Conservation (phyloP, 1,284 basidiomycete species). For the Polyporus tsugae region DNA sequence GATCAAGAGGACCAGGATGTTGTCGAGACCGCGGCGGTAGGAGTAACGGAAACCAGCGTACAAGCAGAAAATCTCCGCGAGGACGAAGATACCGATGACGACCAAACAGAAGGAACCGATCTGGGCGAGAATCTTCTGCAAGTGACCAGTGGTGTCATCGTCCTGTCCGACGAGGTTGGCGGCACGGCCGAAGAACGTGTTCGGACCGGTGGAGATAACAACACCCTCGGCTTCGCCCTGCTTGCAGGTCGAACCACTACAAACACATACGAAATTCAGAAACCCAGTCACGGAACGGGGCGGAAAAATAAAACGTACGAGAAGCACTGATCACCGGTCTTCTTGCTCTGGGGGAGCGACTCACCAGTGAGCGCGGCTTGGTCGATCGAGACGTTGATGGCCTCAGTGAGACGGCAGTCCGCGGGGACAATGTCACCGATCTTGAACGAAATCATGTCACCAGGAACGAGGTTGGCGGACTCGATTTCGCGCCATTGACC, state of each 20-base stretch:
- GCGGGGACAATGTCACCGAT: constrained; percentile 97
- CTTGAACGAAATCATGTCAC: constrained; percentile 96
- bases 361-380: constrained; percentile 97
- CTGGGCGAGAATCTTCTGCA: constrained; percentile 97
- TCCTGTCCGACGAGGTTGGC: constrained; percentile 96
- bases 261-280: constrained; percentile 23
- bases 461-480: constrained; percentile 87
- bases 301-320: constrained; percentile 65
- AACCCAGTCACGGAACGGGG: constrained; percentile 6
- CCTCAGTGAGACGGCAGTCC: constrained; percentile 94
- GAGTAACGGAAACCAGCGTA: constrained; percentile 89
- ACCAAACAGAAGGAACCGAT: constrained; percentile 97
- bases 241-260: constrained; percentile 93
- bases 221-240: constrained; percentile 98
- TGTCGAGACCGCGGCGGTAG: constrained; percentile 95
- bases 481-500: constrained; percentile 91
- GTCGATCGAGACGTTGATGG: constrained; percentile 96
- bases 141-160: constrained; percentile 95
- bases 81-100: constrained; percentile 92
- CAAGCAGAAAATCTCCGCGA: constrained; percentile 89
- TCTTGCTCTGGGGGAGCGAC: constrained; percentile 92
- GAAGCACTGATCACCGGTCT: constrained; percentile 94
- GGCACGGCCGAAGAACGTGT: constrained; percentile 96
- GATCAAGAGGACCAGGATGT: constrained; percentile 97
- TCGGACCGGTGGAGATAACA: constrained; percentile 95